phyloP scores from a whole-genome alignment of 2,329 filamentous ascomycete species.

The Neofusicoccum kwambonambiense region DNA sequence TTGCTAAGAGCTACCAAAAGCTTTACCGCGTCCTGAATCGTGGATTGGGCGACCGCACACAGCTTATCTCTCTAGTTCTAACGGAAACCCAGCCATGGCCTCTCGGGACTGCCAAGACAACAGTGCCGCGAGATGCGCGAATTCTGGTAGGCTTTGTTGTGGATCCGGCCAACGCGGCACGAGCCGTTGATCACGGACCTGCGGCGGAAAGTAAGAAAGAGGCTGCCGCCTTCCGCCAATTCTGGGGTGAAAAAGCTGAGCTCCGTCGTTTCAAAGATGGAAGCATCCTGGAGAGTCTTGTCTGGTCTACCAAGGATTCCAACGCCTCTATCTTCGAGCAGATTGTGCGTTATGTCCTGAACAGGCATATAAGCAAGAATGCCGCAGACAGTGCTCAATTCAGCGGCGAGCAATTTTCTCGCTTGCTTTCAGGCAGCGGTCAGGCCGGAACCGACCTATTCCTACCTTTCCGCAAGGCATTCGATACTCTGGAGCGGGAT shows the following conservation, averaged over 20 bases:
- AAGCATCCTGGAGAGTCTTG: slow-evolving; percentile 85
- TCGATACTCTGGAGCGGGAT: slow-evolving; percentile 71
- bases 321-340: slow-evolving; percentile 71
- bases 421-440: slow-evolving; percentile 40
- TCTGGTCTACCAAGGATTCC: slow-evolving; percentile 68
- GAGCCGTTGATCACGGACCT: slow-evolving; percentile 85
- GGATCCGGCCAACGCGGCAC: slow-evolving; percentile 68
- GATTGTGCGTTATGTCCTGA: slow-evolving; percentile 71
- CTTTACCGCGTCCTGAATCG: slow-evolving; percentile 65
- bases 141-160: slow-evolving; percentile 69
- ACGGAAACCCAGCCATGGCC: slow-evolving; percentile 36
- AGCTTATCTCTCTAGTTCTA: slow-evolving; percentile 53
- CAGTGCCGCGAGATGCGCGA: slow-evolving; percentile 31
- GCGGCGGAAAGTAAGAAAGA: slow-evolving; percentile 81
- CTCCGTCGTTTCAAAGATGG: slow-evolving; percentile 93
- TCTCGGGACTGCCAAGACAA: slow-evolving; percentile 29
- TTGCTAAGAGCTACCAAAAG: slow-evolving; percentile 49
- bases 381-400: slow-evolving; percentile 51
- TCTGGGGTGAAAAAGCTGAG: slow-evolving; percentile 95
- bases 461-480: slow-evolving; percentile 66
- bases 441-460: slow-evolving; percentile 56
- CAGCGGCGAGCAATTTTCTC: slow-evolving; percentile 46
- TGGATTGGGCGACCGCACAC: slow-evolving; percentile 73
- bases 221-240: slow-evolving; percentile 76
- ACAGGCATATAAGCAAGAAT: slow-evolving; percentile 64